Evolutionary conservation across 2,329 filamentous ascomycete genomes (phyloP).

Genomic region (Xylaria sp.): DNA sequence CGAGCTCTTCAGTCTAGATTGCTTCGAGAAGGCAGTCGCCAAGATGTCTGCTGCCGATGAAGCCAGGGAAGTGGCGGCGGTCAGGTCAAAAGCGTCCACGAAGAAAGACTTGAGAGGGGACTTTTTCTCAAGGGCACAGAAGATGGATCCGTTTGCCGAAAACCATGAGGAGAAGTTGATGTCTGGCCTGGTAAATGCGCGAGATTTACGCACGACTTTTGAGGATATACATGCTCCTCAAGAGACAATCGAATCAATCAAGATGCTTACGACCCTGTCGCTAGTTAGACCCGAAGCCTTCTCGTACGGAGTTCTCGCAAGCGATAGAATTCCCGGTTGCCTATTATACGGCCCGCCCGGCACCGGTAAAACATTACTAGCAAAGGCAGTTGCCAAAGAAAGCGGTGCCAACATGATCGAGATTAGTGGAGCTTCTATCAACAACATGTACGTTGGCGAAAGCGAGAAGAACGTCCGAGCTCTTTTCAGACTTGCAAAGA

Average conservation of each 20-base stretch:
- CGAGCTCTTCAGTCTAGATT: conserved; percentile 36
- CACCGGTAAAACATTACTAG: conserved; percentile 76
- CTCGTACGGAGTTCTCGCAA: conserved; percentile 90
- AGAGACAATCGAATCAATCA: conserved; percentile 87
- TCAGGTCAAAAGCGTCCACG: conserved; percentile 1
- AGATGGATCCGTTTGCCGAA: conserved; percentile 62
- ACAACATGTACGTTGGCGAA: conserved; percentile 96
- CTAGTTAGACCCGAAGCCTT: conserved; percentile 93
- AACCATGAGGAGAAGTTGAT: conserved; percentile 85
- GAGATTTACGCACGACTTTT: conserved; percentile 87
- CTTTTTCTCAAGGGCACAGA: conserved; percentile 38
- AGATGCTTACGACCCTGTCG: conserved; percentile 87
- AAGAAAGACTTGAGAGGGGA: conserved; percentile 39
- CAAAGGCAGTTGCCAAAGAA: conserved; percentile 75
- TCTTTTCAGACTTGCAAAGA: conserved; percentile 90
- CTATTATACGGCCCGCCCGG: conserved; percentile 90
- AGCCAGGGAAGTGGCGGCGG: conserved; percentile 35
- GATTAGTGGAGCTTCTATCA: conserved; percentile 88
- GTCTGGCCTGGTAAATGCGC: conserved; percentile 81
- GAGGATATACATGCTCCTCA: conserved; percentile 82
- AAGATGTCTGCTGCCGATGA: conserved; percentile 41
- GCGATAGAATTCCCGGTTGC: conserved; percentile 89
- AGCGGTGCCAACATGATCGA: conserved; percentile 81
- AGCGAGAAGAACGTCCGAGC: conserved; percentile 96
- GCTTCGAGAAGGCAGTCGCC: conserved; percentile 36